phyloP scores from a whole-genome alignment of 257 asterid species.

The Nicotiana tabacum region DNA sequence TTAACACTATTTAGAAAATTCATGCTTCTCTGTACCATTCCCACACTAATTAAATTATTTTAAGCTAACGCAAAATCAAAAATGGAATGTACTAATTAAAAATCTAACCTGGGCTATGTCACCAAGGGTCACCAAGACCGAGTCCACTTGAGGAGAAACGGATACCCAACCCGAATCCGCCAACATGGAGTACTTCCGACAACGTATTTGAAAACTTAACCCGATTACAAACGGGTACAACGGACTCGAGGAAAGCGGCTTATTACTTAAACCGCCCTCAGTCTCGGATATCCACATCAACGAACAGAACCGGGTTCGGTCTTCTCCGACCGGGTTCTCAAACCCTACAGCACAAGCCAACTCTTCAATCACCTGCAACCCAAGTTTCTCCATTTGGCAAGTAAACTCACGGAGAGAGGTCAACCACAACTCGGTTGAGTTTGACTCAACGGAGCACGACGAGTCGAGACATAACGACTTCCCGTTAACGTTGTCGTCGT shows the following conservation, averaged over 20 bases:
- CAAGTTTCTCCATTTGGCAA: slow-evolving; percentile 51
- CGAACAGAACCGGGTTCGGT: slow-evolving; percentile 26
- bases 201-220: slow-evolving; percentile 41
- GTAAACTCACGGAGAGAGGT: slow-evolving; percentile 38
- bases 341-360: slow-evolving; percentile 49
- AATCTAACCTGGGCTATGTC: slow-evolving; percentile 67
- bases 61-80: not conserved
- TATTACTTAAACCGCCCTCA: slow-evolving; percentile 11
- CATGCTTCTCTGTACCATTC: not conserved
- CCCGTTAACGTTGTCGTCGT: slow-evolving; percentile 18
- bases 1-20: too few species aligned
- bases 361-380: slow-evolving; percentile 40
- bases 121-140: slow-evolving; percentile 60
- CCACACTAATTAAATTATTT: not conserved
- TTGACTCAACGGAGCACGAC: slow-evolving; percentile 25
- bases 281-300: slow-evolving; percentile 62
- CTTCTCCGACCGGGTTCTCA: slow-evolving; percentile 36
- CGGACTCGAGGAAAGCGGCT: slow-evolving; percentile 40
- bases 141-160: slow-evolving; percentile 40
- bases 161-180: slow-evolving; percentile 68
- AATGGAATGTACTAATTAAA: not conserved
- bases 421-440: slow-evolving; percentile 22
- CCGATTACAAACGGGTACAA: slow-evolving; percentile 59
- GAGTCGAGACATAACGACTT: slow-evolving; percentile 56
- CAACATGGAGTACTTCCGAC: slow-evolving; percentile 33